Percentiles rank a stretch among this genome's conserved stretches.
Conservation (phyloP, 2,329 filamentous ascomycete genomes). For the Fusarium burgessii region DNA sequence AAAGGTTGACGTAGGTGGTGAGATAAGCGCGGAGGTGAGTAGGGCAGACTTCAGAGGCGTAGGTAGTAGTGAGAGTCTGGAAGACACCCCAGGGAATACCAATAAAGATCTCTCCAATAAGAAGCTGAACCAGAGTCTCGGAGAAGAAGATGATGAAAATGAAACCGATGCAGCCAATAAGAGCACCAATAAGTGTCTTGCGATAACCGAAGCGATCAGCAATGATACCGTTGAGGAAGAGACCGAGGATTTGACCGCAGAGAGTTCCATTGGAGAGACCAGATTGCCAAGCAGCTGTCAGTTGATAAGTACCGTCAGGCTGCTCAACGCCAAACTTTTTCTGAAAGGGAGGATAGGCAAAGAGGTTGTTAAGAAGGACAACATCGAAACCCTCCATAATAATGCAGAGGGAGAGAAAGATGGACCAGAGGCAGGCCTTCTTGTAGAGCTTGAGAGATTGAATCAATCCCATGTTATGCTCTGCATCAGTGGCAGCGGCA, state of each 20-base stretch:
- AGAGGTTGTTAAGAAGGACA: constrained; percentile 56
- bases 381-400: constrained; percentile 58
- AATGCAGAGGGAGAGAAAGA: constrained; percentile 54
- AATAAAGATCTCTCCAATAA: constrained; percentile 60
- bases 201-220: constrained; percentile 61
- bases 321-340: constrained; percentile 54
- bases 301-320: constrained; percentile 56
- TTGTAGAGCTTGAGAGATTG: constrained; percentile 56
- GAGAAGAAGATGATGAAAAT: constrained; percentile 64
- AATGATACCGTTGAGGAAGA: constrained; percentile 62
- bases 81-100: constrained; percentile 62
- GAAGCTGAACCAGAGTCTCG: constrained; percentile 54
- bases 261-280: constrained; percentile 62
- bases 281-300: constrained; percentile 65
- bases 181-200: constrained; percentile 59
- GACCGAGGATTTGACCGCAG: constrained; percentile 63
- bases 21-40: constrained; percentile 62
- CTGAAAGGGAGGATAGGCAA: constrained; percentile 55
- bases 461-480: constrained; percentile 50
- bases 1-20: constrained; percentile 62
- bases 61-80: constrained; percentile 60
- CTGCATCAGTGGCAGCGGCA: constrained; percentile 48
- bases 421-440: constrained; percentile 54
- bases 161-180: constrained; percentile 55
- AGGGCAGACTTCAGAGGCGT: constrained; percentile 62